A percentile compares a stretch with the other conserved stretches of the same genome.
Conservation (phyloP, 306 rosid species). For the Arachis hypogaea region DNA sequence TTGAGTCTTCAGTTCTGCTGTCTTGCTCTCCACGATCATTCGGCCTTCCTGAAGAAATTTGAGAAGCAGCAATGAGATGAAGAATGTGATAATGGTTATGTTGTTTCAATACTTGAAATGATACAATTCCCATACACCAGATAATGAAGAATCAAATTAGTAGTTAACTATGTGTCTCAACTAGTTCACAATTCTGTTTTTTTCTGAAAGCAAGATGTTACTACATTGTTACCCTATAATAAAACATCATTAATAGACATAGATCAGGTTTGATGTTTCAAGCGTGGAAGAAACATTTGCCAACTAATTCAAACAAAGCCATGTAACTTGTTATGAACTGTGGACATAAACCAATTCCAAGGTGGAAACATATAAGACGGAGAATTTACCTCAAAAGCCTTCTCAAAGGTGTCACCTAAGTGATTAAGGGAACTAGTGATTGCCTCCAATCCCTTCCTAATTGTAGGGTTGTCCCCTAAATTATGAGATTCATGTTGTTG, state of each 20-base stretch:
- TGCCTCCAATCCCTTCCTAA: slow-evolving; percentile 79
- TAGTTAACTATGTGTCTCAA: neutral
- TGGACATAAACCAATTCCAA: neutral
- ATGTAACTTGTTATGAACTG: neutral
- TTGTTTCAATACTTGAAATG: neutral
- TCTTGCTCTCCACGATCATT: slow-evolving; percentile 75
- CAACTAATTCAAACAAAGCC: neutral
- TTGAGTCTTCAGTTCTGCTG: slow-evolving; percentile 83
- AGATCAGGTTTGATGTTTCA: neutral
- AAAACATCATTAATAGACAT: neutral
- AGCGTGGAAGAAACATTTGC: neutral
- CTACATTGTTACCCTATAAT: neutral
- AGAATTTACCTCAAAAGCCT: slow-evolving; percentile 79
- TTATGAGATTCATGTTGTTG: slow-evolving; percentile 46
- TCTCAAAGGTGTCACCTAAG: slow-evolving; percentile 93
- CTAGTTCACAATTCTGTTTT: neutral
- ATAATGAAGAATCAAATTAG: neutral
- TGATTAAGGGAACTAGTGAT: slow-evolving; percentile 84
- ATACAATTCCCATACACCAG: neutral
- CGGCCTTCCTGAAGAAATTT: slow-evolving; percentile 72
- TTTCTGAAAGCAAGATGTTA: neutral
- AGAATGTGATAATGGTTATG: slow-evolving; percentile 19
- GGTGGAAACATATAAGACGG: slow-evolving; percentile 2
- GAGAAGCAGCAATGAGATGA: slow-evolving; percentile 22
- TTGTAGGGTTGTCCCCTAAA: slow-evolving; percentile 65